Conservation (phyloP, 2,329 filamentous ascomycete genomes). For the Curvularia spicifera region DNA sequence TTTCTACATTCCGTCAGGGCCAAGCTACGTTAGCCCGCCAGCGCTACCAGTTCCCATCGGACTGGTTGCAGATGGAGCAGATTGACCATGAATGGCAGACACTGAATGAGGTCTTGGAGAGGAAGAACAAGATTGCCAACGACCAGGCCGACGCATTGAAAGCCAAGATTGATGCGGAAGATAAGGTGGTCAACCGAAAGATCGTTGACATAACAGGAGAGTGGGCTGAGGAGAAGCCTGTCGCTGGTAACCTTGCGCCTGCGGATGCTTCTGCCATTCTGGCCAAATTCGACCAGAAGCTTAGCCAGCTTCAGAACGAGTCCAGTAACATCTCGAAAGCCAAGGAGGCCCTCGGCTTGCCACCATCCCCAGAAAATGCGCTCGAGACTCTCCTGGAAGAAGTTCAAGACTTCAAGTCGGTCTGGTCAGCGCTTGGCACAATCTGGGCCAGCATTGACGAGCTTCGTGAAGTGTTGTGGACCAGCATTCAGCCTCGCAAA, state of each 20-base stretch:
- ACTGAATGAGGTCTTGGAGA: slow-evolving; percentile 86
- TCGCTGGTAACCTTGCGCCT: slow-evolving; percentile 91
- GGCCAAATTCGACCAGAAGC: slow-evolving; percentile 79
- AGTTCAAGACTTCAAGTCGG: slow-evolving; percentile 97
- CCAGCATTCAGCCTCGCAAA: slow-evolving; percentile 92
- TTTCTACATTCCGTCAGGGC: slow-evolving; percentile 94
- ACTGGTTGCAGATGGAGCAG: slow-evolving; percentile 96
- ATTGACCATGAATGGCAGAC: slow-evolving; percentile 96
- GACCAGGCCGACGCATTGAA: slow-evolving; percentile 95
- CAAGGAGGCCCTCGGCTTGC: slow-evolving; percentile 93
- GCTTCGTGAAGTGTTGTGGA: slow-evolving; percentile 91
- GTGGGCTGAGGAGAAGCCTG: slow-evolving; percentile 97
- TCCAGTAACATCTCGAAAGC: slow-evolving; percentile 94
- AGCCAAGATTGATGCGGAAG: slow-evolving; percentile 93
- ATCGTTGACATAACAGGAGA: slow-evolving; percentile 82
- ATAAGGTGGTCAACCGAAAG: slow-evolving; percentile 87
- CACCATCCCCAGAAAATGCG: slow-evolving; percentile 78
- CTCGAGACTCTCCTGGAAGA: slow-evolving; percentile 89
- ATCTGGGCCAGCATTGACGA: slow-evolving; percentile 98
- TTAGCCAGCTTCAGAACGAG: slow-evolving; percentile 84
- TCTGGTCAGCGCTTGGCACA: slow-evolving; percentile 93
- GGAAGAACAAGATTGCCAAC: slow-evolving; percentile 93
- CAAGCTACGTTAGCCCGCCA: slow-evolving; percentile 91
- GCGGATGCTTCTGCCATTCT: slow-evolving; percentile 86
- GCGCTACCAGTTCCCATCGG: slow-evolving; percentile 88